Evolutionary conservation across 495 filamentous ascomycete species (phyloP), one percentile per base, ranked within the genome.

Genomic region (Parachaetomium inaequale): DNA sequence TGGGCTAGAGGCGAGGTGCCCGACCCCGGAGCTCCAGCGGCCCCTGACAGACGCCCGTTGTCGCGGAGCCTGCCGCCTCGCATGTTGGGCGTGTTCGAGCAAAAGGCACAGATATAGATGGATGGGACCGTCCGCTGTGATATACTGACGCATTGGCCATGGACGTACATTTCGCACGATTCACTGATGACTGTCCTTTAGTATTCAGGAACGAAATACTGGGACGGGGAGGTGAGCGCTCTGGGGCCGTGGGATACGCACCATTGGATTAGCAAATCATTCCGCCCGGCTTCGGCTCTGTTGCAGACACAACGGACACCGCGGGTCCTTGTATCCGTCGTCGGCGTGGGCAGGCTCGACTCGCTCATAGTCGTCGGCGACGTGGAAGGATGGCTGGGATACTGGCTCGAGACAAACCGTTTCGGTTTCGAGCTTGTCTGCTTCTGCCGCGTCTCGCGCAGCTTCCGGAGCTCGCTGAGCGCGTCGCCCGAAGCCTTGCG

Each of bases 191-290:
- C 8, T 21, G 19, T 21, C 19, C 12, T 45, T 63, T 56, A 65
- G 64, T 15, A 49, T 66, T 40, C 25, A 34, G 4, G 14, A 7
- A 6, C 4, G 52, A 55, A 8, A 28, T 15, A 21, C 4, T 3
- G 46, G 23, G 21, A 54, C 19, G n/a, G n/a, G 7, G 12, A 38
- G 31, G 12, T n/a, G 19, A 54, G n/a, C 11, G 4, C 32, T 15
- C 23, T 7, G 15, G 11, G 17, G 60, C 36, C 40, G 26, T 45
- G 49, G 21, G 58, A 47, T 19, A 75, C 80, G 62, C 79, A 92
- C 89, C 89, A 96, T 77, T 92, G 89, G 65, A 96, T 87, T 87
- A 96, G 87, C 55, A 89, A 82, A 60, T 84, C 86, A 59, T 87
- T 85, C 60, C 85, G 84, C 34, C 66, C 69, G 62, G 65, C 69